These are phyloP conservation scores for Castanea mollissima DNA, from an alignment of 306 rosid species.

Conservation along the genomic window DNA sequence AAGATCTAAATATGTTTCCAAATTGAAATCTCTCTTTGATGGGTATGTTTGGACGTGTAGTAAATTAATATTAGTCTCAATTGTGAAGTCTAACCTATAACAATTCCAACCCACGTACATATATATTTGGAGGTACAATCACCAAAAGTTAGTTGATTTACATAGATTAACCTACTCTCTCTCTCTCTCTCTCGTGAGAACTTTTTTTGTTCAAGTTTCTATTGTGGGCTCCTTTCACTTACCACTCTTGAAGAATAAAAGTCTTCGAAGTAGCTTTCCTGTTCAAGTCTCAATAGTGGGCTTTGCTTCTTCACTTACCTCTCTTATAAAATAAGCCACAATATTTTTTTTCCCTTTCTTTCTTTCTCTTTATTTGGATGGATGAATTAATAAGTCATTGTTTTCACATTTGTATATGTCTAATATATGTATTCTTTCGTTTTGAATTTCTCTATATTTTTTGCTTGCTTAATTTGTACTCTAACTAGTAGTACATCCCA, in stretches of 20 bases:
- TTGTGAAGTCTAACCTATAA: slow-evolving; percentile 17
- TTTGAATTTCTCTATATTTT: slow-evolving; percentile 3
- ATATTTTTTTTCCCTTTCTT: neutral
- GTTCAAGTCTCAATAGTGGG: slow-evolving; percentile 19
- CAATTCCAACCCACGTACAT: slow-evolving; percentile 14
- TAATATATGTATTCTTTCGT: neutral
- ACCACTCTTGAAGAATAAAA: too few species aligned
- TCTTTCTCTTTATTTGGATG: neutral
- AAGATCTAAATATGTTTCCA: slow-evolving; percentile 2
- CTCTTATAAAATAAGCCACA: slow-evolving; percentile 59
- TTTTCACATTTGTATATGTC: neutral
- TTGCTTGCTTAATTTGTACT: slow-evolving; percentile 72
- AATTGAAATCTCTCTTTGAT: neutral
- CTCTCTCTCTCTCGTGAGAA: neutral
- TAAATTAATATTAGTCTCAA: neutral
- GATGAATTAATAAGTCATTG: neutral
- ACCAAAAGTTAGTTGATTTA: slow-evolving; percentile 40
- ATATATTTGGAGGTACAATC: neutral
- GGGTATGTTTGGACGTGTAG: slow-evolving; percentile 1
- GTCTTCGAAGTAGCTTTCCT: slow-evolving; percentile 9
- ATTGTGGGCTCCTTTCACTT: too few species aligned
- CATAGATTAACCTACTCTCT: neutral
- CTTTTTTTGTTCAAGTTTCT: too few species aligned
- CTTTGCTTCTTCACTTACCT: slow-evolving; percentile 49
- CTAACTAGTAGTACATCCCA: slow-evolving; percentile 58